Evolutionary conservation across 2,329 filamentous ascomycete genomes (phyloP).

Genomic region (Leptographium galeiforme): DNA sequence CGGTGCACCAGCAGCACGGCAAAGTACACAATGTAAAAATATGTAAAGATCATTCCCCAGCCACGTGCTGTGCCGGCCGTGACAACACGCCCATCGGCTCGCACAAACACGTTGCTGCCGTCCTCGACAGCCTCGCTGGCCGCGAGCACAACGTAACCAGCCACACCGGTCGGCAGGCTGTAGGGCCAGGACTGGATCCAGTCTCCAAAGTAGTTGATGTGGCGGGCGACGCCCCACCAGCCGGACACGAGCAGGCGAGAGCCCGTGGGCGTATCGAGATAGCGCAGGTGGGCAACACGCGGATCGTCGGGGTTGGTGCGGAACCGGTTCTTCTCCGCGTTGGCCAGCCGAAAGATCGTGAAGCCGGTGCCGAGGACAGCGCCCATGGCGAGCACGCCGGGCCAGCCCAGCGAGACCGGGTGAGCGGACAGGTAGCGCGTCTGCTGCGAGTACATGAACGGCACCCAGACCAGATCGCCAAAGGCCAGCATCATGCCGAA

Average conservation of each 20-base stretch:
- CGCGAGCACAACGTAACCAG: slow-evolving; percentile 62
- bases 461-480: slow-evolving; percentile 85
- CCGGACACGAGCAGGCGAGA: slow-evolving; percentile 71
- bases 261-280: slow-evolving; percentile 71
- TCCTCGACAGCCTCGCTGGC: slow-evolving; percentile 31
- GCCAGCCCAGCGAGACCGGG: slow-evolving; percentile 62
- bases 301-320: slow-evolving; percentile 76
- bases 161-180: slow-evolving; percentile 70
- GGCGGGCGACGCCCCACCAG: slow-evolving; percentile 86
- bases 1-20: slow-evolving; percentile 75
- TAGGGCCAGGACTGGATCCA: slow-evolving; percentile 92
- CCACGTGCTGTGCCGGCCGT: slow-evolving; percentile 61
- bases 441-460: slow-evolving; percentile 77
- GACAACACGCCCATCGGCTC: slow-evolving; percentile 48
- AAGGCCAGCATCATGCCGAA: slow-evolving; percentile 94
- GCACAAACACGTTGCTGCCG: slow-evolving; percentile 33
- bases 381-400: slow-evolving; percentile 51
- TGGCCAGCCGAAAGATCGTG: slow-evolving; percentile 83
- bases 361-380: slow-evolving; percentile 62
- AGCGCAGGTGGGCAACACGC: slow-evolving; percentile 64
- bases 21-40: slow-evolving; percentile 93
- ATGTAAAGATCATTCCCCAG: slow-evolving; percentile 79
- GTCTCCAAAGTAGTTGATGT: slow-evolving; percentile 94
- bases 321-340: slow-evolving; percentile 92
- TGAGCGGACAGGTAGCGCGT: slow-evolving; percentile 73